These are phyloP conservation scores for Dendrocalamus latiflorus DNA, from an alignment of 202 grass and related monocot species.

Conservation along the genomic window DNA sequence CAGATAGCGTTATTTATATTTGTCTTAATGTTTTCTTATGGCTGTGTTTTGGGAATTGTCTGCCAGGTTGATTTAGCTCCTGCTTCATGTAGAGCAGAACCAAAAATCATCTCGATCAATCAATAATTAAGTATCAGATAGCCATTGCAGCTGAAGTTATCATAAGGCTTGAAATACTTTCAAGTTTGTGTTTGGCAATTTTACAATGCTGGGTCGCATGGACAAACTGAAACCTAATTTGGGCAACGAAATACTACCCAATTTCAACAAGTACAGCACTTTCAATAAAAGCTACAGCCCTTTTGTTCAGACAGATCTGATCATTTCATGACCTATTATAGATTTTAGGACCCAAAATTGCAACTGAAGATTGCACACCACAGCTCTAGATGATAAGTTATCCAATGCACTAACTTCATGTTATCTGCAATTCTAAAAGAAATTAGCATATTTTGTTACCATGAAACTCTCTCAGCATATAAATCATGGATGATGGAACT, in stretches of 20 bases:
- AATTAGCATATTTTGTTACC: background rate
- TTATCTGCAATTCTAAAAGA: conserved; percentile 22
- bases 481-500: background rate
- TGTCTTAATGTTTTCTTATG: background rate
- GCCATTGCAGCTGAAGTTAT: background rate
- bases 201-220: conserved; percentile 12
- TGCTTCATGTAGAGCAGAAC: background rate
- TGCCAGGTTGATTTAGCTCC: too few relatives aligned
- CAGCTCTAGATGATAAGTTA: conserved; percentile 30
- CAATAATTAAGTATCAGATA: background rate
- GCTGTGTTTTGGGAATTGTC: background rate
- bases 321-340: background rate
- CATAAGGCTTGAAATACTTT: background rate
- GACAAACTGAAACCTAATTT: background rate
- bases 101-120: background rate
- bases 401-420: background rate
- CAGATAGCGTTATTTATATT: background rate
- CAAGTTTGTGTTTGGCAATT: background rate
- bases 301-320: background rate
- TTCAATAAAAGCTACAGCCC: background rate
- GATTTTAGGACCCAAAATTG: conserved; percentile 11
- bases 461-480: background rate
- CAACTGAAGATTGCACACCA: background rate
- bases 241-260: background rate
- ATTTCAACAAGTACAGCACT: background rate